Evolutionary conservation across 371 early-diverging fungal genomes (phyloP).

Genomic region (Mortierella sp.): DNA sequence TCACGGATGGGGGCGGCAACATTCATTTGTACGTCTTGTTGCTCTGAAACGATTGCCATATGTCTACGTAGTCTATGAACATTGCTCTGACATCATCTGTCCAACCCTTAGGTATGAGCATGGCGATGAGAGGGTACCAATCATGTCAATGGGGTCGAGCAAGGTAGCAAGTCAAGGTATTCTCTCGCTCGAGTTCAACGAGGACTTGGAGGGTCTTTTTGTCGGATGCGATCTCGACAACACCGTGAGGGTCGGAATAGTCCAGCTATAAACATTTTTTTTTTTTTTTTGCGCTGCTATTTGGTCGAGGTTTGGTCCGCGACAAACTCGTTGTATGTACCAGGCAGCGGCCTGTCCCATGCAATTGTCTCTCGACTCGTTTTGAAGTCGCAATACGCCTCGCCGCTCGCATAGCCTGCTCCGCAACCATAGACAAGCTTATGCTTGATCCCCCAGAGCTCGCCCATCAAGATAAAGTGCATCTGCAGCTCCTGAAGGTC

Average conservation of each 20-base stretch:
- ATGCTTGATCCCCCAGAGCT: constrained; percentile 27
- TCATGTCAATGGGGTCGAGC: constrained; percentile 37
- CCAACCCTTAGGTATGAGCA: constrained; percentile 28
- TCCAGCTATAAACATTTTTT: constrained; percentile 23
- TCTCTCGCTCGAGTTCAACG: constrained; percentile 64
- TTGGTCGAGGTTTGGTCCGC: constrained; percentile 21
- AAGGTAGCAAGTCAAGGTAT: constrained; percentile 54
- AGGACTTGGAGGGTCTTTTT: constrained; percentile 63
- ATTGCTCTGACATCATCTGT: too few species aligned
- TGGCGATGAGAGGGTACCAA: constrained; percentile 17
- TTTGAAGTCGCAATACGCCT: constrained; percentile 27
- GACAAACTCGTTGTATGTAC: constrained; percentile 26
- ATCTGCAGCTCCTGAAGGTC: constrained; percentile 17
- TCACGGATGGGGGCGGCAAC: constrained; percentile 75
- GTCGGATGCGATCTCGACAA: constrained; percentile 65
- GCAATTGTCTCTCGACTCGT: constrained; percentile 11
- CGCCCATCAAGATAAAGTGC: constrained; percentile 53
- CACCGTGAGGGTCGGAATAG: constrained; percentile 61
- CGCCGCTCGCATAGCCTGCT: constrained; percentile 14
- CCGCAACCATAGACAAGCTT: constrained; percentile 44
- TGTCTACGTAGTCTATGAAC: neutral
- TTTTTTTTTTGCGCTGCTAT: constrained; percentile 5
- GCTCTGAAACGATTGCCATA: neutral
- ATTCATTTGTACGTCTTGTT: constrained; percentile 66
- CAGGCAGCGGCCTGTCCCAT: constrained; percentile 35